Base-by-base conservation (phyloP, 768 basidiomycete species). In the Termitomyces titanicus region DNA sequence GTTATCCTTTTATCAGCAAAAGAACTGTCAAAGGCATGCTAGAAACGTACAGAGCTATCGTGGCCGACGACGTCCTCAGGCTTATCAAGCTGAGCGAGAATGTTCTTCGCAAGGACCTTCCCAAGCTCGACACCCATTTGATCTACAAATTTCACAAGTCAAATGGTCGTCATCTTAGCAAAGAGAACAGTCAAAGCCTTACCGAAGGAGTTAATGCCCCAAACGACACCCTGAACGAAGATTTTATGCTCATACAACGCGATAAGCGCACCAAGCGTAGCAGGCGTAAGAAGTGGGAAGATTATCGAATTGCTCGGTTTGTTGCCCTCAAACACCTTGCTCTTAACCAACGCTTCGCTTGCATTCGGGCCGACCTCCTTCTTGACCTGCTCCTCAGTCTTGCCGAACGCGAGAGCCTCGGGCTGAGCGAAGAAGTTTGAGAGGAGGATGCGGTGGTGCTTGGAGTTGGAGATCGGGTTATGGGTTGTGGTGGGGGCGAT, bases 51-150 rank as follows among this genome's bases (percentile, higher is more conserved):
- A 46, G 94, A 98, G 64, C 86, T 87, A 67, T 98, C 97, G 65
- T 98, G 97, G 5, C 89, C 91, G 55, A 75, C 79, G 58, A 94
- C 92, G 61, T 94, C 87, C 24, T 76, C 79, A 9, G 92, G 85
- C 55, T 79, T 82, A n/a, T 76, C 84, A 43, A 98, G 85, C 71
- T 97, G 94, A 2, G 84, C 80, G 48, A 98, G 80, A 64, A 99
- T 98, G 64, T 88, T 89, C 84, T 98, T 98, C 1, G 97, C 97
- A 42, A 99, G 83, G 5, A 95, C 91, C 71, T 98, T 98, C 54
- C 95, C 95, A 52, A 98, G 88, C 72, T 98, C 96, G 61, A 98
- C 96, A 69, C 97, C 97, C 95, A 98, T 97, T 85, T 98, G 97
- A 71, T 98, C 93, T 92, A 11, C 0, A 22, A 20, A 37, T 29